These are phyloP conservation scores for Pythium monospermum DNA, from an alignment of 352 stramenopile species.

Conservation along the genomic window DNA sequence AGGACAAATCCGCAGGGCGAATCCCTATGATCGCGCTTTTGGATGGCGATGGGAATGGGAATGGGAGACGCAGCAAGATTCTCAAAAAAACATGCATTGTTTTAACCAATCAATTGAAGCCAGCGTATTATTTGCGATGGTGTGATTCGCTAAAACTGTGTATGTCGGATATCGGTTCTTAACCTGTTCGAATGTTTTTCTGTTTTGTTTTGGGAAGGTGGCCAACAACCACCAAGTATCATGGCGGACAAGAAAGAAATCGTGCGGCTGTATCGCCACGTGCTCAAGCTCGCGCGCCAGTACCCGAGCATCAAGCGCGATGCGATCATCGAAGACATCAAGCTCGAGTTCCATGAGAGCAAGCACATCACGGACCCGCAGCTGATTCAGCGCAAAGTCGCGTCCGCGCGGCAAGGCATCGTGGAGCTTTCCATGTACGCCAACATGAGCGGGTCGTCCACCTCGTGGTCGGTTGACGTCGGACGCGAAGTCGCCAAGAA, in stretches of 20 bases:
- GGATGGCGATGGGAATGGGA: too few relatives aligned
- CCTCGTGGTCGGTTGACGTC: slow-evolving; percentile 72
- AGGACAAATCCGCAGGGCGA: too few relatives aligned
- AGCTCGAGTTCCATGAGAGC: slow-evolving; percentile 78
- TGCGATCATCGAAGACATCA: slow-evolving; percentile 79
- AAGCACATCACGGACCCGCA: slow-evolving; percentile 54
- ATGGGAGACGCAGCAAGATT: slow-evolving; percentile 1
- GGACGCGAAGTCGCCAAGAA: slow-evolving; percentile 31
- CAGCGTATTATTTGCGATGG: not conserved
- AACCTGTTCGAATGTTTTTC: slow-evolving; percentile 1
- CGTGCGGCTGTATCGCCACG: slow-evolving; percentile 70
- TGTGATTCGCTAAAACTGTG: slow-evolving; percentile 7
- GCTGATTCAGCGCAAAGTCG: slow-evolving; percentile 63
- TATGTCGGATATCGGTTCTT: slow-evolving; percentile 1
- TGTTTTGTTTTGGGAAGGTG: too few relatives aligned
- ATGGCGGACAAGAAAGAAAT: slow-evolving; percentile 54
- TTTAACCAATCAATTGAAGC: not conserved
- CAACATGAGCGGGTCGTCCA: slow-evolving; percentile 44
- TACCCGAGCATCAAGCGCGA: slow-evolving; percentile 85
- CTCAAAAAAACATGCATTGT: not conserved
- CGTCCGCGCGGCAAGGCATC: slow-evolving; percentile 60
- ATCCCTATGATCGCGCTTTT: not conserved
- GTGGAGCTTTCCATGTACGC: slow-evolving; percentile 77
- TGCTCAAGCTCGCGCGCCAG: slow-evolving; percentile 78
- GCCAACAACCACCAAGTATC: not conserved